A percentile compares a stretch with the other conserved stretches of the same genome.
Evolutionary conservation across 2,329 filamentous ascomycete genomes (phyloP).

Genomic region (Chaetomium globosum): DNA sequence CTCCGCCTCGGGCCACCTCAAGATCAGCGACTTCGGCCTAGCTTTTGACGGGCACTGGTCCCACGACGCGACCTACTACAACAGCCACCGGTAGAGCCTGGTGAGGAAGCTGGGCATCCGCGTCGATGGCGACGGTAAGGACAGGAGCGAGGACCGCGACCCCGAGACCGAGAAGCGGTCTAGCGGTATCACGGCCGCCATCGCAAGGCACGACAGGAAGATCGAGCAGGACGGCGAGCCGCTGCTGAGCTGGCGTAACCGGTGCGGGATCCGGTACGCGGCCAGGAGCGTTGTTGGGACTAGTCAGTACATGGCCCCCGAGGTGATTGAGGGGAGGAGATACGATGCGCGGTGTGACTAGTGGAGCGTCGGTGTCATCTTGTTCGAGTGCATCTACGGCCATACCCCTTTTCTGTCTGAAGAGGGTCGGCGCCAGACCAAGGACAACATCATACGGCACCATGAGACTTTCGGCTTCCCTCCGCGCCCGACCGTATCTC

Average conservation of each 20-base stretch:
- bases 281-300: conserved; percentile 90
- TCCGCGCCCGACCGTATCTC: conserved; percentile 63
- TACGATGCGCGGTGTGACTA: conserved; percentile 95
- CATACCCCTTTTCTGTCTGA: conserved; percentile 87
- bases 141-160: conserved; percentile 57
- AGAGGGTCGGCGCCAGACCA: conserved; percentile 76
- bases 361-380: conserved; percentile 94
- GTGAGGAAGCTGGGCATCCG: conserved; percentile 74
- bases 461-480: conserved; percentile 72
- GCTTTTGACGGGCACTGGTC: conserved; percentile 96
- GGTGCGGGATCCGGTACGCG: conserved; percentile 67
- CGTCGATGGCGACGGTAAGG: conserved; percentile 72
- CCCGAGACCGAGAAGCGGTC: conserved; percentile 46
- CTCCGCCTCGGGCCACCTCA: conserved; percentile 82
- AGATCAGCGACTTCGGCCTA: conserved; percentile 94
- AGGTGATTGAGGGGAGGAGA: conserved; percentile 77
- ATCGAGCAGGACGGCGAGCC: conserved; percentile 46
- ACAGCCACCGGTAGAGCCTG: conserved; percentile 76
- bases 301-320: conserved; percentile 97
- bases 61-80: conserved; percentile 85
- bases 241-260: conserved; percentile 71
- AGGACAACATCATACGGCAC: conserved; percentile 80
- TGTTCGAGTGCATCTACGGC: conserved; percentile 93
- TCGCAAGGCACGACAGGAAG: conserved; percentile 46
- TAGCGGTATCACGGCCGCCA: conserved; percentile 46